Evolutionary conservation across 129 eudicot genomes (phyloP).

Genomic region (Helianthus tuberosus): DNA sequence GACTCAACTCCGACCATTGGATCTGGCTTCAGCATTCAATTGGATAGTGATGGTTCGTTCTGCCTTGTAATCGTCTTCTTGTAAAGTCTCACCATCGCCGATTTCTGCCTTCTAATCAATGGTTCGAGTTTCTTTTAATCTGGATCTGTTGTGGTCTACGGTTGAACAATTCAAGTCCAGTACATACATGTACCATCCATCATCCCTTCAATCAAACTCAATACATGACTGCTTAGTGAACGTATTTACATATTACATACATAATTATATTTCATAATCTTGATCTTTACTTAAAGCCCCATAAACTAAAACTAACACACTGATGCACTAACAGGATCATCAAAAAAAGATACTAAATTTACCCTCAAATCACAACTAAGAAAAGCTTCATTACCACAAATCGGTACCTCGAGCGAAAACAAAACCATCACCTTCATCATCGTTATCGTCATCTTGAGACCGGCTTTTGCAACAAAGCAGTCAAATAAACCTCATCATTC

Average conservation of each 20-base stretch:
- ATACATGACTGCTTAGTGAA: conserved; percentile 1
- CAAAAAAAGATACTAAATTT: too few species aligned
- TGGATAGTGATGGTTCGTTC: too few species aligned
- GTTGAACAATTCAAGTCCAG: too few species aligned
- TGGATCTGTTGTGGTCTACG: too few species aligned
- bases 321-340: conserved; percentile 14
- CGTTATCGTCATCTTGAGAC: conserved; percentile 45
- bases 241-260: conserved; percentile 14
- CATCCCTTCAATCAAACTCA: conserved; percentile 1
- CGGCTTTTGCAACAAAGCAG: conserved; percentile 95
- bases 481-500: conserved; percentile 91
- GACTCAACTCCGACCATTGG: too few species aligned
- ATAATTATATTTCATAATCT: conserved; percentile 5
- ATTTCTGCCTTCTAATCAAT: too few species aligned
- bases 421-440: neutral
- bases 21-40: too few species aligned
- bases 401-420: conserved; percentile 30
- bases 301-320: conserved; percentile 6
- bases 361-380: too few species aligned
- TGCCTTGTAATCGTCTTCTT: too few species aligned
- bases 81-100: too few species aligned
- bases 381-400: neutral
- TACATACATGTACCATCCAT: neutral
- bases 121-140: too few species aligned
- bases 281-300: conserved; percentile 16